Evolutionary conservation across 139 green algal species (phyloP).

Genomic region (Ulvella scutata): DNA sequence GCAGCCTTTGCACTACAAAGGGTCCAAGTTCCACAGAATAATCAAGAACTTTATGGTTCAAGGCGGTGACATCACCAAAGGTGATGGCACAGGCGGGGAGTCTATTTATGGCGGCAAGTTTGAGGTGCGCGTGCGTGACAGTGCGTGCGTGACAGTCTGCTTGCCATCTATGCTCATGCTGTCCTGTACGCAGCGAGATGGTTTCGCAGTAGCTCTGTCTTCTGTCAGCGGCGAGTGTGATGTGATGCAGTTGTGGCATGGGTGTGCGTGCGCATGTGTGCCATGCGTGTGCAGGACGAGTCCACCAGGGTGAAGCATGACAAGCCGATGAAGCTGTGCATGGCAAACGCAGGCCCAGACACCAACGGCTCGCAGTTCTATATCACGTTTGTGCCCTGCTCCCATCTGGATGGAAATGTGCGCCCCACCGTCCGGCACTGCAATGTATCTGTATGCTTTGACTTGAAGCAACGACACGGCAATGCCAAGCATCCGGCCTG

Average conservation of each 20-base stretch:
- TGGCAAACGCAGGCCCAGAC: conserved; percentile 46
- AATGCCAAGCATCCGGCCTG: background rate
- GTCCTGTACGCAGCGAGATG: no score
- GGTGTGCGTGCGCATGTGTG: no score
- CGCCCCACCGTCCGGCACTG: background rate
- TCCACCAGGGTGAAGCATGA: conserved; percentile 78
- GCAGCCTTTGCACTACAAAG: conserved; percentile 74
- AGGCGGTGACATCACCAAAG: conserved; percentile 42
- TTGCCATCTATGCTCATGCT: no score
- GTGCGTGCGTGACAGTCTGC: no score
- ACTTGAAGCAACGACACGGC: background rate
- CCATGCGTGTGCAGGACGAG: conserved; percentile 46
- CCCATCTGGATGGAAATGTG: background rate
- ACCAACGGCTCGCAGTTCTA: conserved; percentile 43
- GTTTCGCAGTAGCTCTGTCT: no score
- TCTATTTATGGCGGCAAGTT: conserved; percentile 33
- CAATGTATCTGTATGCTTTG: background rate
- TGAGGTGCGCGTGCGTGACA: no score
- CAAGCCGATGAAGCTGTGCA: conserved; percentile 33
- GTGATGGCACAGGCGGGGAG: conserved; percentile 68
- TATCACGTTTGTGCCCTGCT: background rate
- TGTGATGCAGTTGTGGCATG: no score
- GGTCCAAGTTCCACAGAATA: conserved; percentile 62
- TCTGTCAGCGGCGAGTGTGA: no score
- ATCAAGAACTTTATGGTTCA: conserved; percentile 15